phyloP scores from a whole-genome alignment of 2,329 filamentous ascomycete species.

The Colletotrichum sp. region DNA sequence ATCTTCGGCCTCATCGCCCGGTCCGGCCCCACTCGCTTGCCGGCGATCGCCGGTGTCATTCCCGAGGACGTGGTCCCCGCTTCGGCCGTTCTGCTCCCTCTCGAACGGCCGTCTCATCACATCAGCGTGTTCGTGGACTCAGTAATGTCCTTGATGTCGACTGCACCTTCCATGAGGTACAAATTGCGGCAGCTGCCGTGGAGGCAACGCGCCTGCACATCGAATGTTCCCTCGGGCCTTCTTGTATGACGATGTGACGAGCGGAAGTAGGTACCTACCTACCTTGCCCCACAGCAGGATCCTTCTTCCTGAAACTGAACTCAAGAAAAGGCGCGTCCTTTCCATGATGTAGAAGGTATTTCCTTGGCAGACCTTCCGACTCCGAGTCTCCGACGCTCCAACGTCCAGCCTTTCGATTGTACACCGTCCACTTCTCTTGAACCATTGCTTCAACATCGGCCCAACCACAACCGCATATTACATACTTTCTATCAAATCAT shows the following conservation, averaged over 20 bases:
- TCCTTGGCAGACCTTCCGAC: neutral
- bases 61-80: neutral
- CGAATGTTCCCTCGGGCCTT: neutral
- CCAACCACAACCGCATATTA: neutral
- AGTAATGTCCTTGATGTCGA: neutral
- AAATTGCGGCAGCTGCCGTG: neutral
- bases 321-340: neutral
- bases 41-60: neutral
- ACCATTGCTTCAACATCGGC: neutral
- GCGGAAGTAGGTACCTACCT: neutral
- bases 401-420: neutral
- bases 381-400: neutral
- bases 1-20: neutral
- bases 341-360: accelerated
- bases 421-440: neutral
- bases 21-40: neutral
- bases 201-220: neutral
- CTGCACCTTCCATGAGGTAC: neutral
- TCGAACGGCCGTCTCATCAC: neutral
- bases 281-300: too few relatives aligned
- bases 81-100: accelerated
- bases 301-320: neutral
- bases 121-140: neutral
- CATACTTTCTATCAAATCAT: neutral
- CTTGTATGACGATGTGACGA: neutral